A percentile compares a stretch with the other conserved stretches of the same genome.
Evolutionary conservation across 2,329 filamentous ascomycete genomes (phyloP).

Genomic region (Lachnellula hyalina): DNA sequence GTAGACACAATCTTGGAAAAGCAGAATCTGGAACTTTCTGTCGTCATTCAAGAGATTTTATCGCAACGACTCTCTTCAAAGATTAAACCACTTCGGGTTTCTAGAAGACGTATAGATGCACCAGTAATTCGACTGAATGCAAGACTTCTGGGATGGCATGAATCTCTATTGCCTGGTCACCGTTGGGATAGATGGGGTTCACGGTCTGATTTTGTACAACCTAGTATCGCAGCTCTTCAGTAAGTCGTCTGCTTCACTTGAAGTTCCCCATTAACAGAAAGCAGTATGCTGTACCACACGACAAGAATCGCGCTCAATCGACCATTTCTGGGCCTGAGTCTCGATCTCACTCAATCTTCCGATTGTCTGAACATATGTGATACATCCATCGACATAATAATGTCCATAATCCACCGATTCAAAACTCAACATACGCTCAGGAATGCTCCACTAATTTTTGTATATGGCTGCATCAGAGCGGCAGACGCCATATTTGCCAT

Average conservation of each 20-base stretch:
- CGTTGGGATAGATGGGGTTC: constrained; percentile 13
- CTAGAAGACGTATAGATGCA: constrained; percentile 1
- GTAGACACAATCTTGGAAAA: too few relatives aligned
- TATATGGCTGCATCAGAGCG: constrained; percentile 9
- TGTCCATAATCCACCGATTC: constrained; percentile 11
- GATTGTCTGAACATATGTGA: constrained; percentile 1
- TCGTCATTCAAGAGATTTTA: not conserved
- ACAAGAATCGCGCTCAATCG: not conserved
- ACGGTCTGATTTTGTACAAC: constrained; percentile 4
- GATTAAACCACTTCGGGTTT: not conserved
- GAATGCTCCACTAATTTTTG: constrained; percentile 6
- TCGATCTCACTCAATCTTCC: not conserved
- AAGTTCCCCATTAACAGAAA: not conserved
- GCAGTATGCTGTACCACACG: not conserved
- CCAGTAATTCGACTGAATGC: constrained; percentile 7
- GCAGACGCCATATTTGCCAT: constrained; percentile 5
- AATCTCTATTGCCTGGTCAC: constrained; percentile 1
- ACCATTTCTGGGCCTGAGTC: not conserved
- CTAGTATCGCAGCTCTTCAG: constrained; percentile 10
- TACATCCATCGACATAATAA: constrained; percentile 5
- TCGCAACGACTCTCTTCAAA: not conserved
- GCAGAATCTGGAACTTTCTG: too few relatives aligned
- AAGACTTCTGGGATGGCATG: constrained; percentile 7
- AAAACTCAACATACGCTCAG: constrained; percentile 7
- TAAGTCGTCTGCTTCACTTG: constrained; percentile 4